Conservation (phyloP, 169 alveolate genomes). For the Sarcocystis neurona region DNA sequence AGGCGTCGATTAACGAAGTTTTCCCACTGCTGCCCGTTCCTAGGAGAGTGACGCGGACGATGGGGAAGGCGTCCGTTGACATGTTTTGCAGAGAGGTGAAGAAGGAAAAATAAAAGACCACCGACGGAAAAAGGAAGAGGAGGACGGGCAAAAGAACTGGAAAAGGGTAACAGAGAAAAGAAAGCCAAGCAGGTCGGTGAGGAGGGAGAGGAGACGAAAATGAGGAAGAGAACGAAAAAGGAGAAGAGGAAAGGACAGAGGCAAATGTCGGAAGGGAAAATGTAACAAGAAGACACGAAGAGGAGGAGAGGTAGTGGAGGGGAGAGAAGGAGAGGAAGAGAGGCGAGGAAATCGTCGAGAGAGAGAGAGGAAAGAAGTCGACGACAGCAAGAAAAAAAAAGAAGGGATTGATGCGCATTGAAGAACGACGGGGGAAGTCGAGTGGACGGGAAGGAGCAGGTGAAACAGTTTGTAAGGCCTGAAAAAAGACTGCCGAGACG, state of each 20-base stretch:
- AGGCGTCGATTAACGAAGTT: neutral
- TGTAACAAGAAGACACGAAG: neutral
- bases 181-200: too few relatives aligned
- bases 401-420: too few relatives aligned
- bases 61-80: neutral
- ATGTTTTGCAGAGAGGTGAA: neutral
- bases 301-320: too few relatives aligned
- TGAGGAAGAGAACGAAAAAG: neutral
- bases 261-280: neutral
- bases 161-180: neutral
- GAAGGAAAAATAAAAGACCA: neutral
- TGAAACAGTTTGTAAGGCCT: too few relatives aligned
- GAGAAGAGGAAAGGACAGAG: neutral
- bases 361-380: too few relatives aligned
- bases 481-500: too few relatives aligned
- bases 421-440: too few relatives aligned
- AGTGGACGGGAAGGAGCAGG: too few relatives aligned
- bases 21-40: conserved; percentile 13
- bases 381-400: too few relatives aligned
- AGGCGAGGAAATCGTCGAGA: too few relatives aligned
- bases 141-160: neutral
- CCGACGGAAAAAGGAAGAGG: neutral
- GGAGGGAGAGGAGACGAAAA: neutral
- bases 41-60: conserved; percentile 4
- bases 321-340: too few relatives aligned